phyloP scores from a whole-genome alignment of 2,329 filamentous ascomycete genomes.

The Blastomyces gilchristii region DNA sequence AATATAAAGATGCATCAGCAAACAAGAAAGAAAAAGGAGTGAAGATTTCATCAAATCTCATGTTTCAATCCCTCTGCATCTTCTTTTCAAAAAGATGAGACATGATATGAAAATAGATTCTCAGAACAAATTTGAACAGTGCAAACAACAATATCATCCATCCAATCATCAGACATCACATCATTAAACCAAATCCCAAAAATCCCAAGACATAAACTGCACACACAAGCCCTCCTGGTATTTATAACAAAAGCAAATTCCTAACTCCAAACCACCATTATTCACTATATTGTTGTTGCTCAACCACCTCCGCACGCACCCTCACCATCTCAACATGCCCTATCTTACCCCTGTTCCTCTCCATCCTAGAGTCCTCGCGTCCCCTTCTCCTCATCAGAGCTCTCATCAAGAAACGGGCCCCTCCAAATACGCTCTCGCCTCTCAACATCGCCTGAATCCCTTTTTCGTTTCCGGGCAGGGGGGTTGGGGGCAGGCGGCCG shows the following conservation, averaged over 20 bases:
- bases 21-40: neutral
- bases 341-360: neutral
- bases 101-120: no score
- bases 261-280: neutral
- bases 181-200: neutral
- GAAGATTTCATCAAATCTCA: neutral
- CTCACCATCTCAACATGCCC: neutral
- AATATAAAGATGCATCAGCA: neutral
- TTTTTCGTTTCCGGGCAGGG: neutral
- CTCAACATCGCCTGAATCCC: neutral
- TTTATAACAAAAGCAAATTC: neutral
- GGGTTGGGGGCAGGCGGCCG: no score
- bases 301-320: neutral
- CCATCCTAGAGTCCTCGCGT: neutral
- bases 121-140: no score
- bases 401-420: neutral
- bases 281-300: neutral
- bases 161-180: no score
- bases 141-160: no score
- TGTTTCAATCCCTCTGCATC: neutral
- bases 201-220: neutral
- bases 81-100: neutral
- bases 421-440: neutral
- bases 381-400: neutral
- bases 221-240: neutral